Evolutionary conservation across 1,284 basidiomycete genomes (phyloP).

Genomic region (Coniferiporia sulphurascens): DNA sequence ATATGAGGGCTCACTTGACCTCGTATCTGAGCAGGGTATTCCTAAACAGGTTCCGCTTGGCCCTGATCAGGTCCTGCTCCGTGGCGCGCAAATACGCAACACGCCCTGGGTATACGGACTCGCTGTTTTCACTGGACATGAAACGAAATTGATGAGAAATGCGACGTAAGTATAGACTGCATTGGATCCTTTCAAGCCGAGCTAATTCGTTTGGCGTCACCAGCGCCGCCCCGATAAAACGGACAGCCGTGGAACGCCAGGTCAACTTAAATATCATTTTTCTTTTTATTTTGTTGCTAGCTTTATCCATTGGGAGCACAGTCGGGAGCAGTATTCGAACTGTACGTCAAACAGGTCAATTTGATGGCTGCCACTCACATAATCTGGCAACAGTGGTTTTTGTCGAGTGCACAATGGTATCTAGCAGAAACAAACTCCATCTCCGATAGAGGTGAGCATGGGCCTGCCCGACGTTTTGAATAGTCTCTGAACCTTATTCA

Average conservation of each 20-base stretch:
- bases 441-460: slow-evolving; percentile 52
- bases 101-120: slow-evolving; percentile 96
- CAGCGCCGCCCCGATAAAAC: slow-evolving; percentile 92
- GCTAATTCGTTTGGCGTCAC: slow-evolving; percentile 3
- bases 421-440: slow-evolving; percentile 56
- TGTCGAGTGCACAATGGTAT: slow-evolving; percentile 82
- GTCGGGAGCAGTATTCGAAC: slow-evolving; percentile 87
- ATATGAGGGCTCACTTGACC: slow-evolving; percentile 82
- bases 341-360: slow-evolving; percentile 26
- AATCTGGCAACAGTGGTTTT: slow-evolving; percentile 60
- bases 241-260: slow-evolving; percentile 93
- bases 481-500: slow-evolving; percentile 8
- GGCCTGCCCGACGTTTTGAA: neutral
- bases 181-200: slow-evolving; percentile 1
- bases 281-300: slow-evolving; percentile 84
- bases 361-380: neutral
- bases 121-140: slow-evolving; percentile 94
- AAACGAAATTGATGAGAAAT: slow-evolving; percentile 97
- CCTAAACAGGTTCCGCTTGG: slow-evolving; percentile 85
- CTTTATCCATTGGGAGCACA: slow-evolving; percentile 86
- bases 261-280: slow-evolving; percentile 98
- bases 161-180: slow-evolving; percentile 64
- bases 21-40: slow-evolving; percentile 51
- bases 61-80: slow-evolving; percentile 90
- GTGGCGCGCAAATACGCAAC: slow-evolving; percentile 95